Base-by-base conservation (phyloP, 2,329 filamentous ascomycete genomes). In the Diaporthe citriasiana region DNA sequence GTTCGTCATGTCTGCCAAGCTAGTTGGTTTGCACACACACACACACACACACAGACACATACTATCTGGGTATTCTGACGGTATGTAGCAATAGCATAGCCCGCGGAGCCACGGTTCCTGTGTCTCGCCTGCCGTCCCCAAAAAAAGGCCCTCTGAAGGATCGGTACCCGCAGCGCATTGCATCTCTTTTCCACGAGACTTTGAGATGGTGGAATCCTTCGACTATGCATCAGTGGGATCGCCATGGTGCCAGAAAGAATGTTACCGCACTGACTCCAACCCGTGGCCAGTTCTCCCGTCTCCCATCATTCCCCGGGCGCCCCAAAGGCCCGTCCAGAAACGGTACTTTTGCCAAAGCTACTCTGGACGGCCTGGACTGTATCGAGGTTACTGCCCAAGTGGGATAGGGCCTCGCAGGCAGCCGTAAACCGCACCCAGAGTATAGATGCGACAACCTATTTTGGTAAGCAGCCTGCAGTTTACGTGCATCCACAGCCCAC, bases 201-300 rank as follows among this genome's bases (percentile, higher is more conserved):
- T 51, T 51, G 60, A 51, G 45, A 66, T 51, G 30, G 60, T 66
- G 45, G 30, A 30, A 66, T 66, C 60, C 60, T 66, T 66, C 60
- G 22, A 66, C 60, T 66, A 66, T 66, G 60, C 60, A 66, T 25
- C 60, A 66, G 60, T 66, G 60, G 60, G 60, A 66, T 66, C 60
- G 60, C 22, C 60, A 19, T 66, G 45, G 60, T 47, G 27, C 60
- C 60, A 51, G 60, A 66, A 51, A 66, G 60, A 51, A 66, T 66
- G 60, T 45, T 51, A 66, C 60, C 45, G 60, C 60, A 66, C 60
- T 66, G 60, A 66, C 60, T 51, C 60, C 60, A 27, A 66, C 7
- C 60, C 45, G 42, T 66, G 45, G 45, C 30, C 60, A 38, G 51
- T 17, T 50, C n/a, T 50, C 27, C 59, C 45, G 9, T 19, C 10